Conservation (phyloP, 352 stramenopile genomes). For the Globisporangium echinulatum region DNA sequence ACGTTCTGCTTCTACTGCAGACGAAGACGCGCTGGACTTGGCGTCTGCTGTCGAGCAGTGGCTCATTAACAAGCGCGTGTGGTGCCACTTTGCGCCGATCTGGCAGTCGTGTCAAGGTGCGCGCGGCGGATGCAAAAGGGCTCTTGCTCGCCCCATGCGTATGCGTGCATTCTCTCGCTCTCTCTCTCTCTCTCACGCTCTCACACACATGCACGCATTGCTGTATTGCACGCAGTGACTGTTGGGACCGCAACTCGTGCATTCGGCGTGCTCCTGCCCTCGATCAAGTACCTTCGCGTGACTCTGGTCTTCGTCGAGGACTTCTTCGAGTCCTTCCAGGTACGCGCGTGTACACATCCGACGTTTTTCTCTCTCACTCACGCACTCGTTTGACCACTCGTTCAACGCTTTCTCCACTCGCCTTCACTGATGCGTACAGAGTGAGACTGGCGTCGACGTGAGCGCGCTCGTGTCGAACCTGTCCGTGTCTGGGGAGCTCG, state of each 20-base stretch:
- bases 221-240: constrained; percentile 4
- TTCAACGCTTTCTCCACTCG: too few species aligned
- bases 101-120: constrained; percentile 36
- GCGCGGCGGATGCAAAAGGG: neutral
- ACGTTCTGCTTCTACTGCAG: constrained; percentile 9
- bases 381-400: neutral
- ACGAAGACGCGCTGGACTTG: constrained; percentile 50
- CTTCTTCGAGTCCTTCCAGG: constrained; percentile 33
- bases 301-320: constrained; percentile 30
- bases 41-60: constrained; percentile 33
- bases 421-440: constrained; percentile 2
- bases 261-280: constrained; percentile 2
- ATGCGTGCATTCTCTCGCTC: neutral
- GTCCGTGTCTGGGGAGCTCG: constrained; percentile 29
- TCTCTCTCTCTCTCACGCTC: too few species aligned
- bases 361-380: neutral
- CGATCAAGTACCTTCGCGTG: constrained; percentile 32
- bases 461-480: constrained; percentile 22
- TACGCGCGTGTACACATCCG: constrained; percentile 2
- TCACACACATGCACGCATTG: constrained; percentile 1
- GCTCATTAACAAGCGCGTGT: constrained; percentile 31
- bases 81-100: constrained; percentile 24
- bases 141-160: neutral
- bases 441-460: constrained; percentile 12
- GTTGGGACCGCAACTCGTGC: constrained; percentile 7